Conservation (phyloP, 106 monocot genomes). For the Triglochin maritima region DNA sequence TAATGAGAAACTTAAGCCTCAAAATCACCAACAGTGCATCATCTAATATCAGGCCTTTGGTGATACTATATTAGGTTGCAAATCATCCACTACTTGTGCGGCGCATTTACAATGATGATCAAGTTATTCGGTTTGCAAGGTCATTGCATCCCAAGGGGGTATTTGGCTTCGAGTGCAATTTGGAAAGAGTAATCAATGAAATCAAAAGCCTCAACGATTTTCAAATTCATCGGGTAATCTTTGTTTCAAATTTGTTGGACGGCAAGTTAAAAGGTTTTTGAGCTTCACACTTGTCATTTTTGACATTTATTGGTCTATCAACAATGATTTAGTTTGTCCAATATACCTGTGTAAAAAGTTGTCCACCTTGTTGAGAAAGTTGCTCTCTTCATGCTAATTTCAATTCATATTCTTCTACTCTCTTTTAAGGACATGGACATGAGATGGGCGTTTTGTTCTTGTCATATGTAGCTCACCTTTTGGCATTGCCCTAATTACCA, state of each 20-base stretch:
- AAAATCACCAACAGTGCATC: not conserved
- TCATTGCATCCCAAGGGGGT: constrained; percentile 70
- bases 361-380: not conserved
- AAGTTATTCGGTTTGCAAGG: constrained; percentile 54
- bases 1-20: not conserved
- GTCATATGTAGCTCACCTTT: too few relatives aligned
- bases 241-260: not conserved
- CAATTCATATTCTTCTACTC: too few relatives aligned
- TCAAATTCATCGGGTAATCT: constrained; percentile 73
- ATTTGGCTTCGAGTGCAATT: constrained; percentile 85
- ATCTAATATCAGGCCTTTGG: not conserved
- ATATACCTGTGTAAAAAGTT: too few relatives aligned
- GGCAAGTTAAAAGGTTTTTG: not conserved
- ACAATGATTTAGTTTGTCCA: too few relatives aligned
- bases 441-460: too few relatives aligned
- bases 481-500: too few relatives aligned
- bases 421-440: too few relatives aligned
- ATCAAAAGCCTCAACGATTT: constrained; percentile 77
- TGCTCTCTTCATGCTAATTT: too few relatives aligned
- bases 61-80: constrained; percentile 55
- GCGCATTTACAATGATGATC: constrained; percentile 63
- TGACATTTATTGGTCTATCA: not conserved
- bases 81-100: constrained; percentile 94
- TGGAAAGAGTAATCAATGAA: constrained; percentile 82
- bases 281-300: not conserved